phyloP scores from a whole-genome alignment of 2,329 filamentous ascomycete species.

The Lojkania enalia region DNA sequence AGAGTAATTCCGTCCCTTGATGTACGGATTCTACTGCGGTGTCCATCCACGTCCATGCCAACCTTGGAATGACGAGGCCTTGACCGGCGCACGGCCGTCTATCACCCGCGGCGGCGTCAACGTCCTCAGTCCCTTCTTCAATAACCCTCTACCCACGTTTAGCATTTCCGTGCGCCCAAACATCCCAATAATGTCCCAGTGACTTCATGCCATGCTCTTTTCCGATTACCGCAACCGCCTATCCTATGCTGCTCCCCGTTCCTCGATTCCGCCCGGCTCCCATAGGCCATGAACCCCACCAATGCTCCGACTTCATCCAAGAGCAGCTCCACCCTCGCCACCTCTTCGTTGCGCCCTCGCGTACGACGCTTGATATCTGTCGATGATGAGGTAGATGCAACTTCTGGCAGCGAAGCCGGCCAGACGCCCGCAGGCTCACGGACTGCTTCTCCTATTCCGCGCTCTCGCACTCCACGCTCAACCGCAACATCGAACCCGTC shows the following conservation, averaged over 20 bases:
- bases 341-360: conserved; percentile 51
- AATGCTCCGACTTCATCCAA: conserved; percentile 45
- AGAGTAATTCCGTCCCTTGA: too few relatives aligned
- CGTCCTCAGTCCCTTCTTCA: conserved; percentile 13
- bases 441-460: conserved; percentile 48
- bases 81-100: conserved; percentile 15
- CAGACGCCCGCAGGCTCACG: conserved; percentile 47
- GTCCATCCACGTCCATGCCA: too few relatives aligned
- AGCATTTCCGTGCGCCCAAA: conserved; percentile 14
- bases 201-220: conserved; percentile 39
- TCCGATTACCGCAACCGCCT: conserved; percentile 27
- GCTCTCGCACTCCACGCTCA: conserved; percentile 39
- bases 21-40: too few relatives aligned
- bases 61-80: conserved; percentile 7
- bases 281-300: conserved; percentile 46
- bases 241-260: conserved; percentile 43
- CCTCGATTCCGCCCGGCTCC: conserved; percentile 37
- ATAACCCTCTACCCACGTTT: conserved; percentile 18
- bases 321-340: conserved; percentile 43
- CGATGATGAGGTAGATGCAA: conserved; percentile 48
- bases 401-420: conserved; percentile 36
- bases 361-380: conserved; percentile 54
- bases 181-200: conserved; percentile 31
- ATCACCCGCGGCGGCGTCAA: conserved; percentile 13
- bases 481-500: conserved; percentile 34